Base-by-base conservation (phyloP, 371 early-diverging fungal genomes). In the Actinomortierella ambigua region DNA sequence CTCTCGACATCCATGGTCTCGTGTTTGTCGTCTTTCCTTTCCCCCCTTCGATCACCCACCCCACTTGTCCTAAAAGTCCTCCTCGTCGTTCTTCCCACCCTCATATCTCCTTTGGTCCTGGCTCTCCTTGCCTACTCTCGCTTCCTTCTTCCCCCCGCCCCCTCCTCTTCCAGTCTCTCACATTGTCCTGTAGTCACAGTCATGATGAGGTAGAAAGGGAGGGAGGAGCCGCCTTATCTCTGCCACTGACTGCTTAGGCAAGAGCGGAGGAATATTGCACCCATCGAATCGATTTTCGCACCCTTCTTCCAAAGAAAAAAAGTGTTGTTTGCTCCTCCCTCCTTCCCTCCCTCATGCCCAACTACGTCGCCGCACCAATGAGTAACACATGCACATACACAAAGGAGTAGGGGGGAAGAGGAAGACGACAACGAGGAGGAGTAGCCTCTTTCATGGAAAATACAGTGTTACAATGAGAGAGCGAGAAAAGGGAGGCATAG, bases 81-180 rank as follows among this genome's bases (percentile, higher is more conserved):
- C n/a, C n/a, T 20, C 18, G 28, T 7, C n/a, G 18, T 24, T 6
- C 15, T 24, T 20, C 26, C 2, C 11, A 50, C 14, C 6, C 7
- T 6, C 23, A 50, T 23, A 9, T 15, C 15, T 23, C 6, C 26
- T 23, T 50, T 20, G 27, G 34, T 26, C 57, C 43, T 20, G 23
- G 5, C 42, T 9, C 22, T 39, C 47, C 57, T 47, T 28, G 8
- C 28, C 18, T 46, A 17, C 26, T 40, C n/a, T 44, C 40, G 5
- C 1, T 50, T 8, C 39, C 3, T 15, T 42, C 11, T 42, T 41
- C 41, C 17, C 26, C 9, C 27, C 17, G 42, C n/a, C 47, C 50
- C 7, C 26, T 29, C 50, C 26, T 63, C 41, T 27, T 3, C 52
- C 50, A 58, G 24, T 50, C 54, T 53, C 59, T 53, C 53, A 53